A percentile compares a stretch with the other conserved stretches of the same genome.
Evolutionary conservation across 306 rosid genomes (phyloP).

Genomic region (Hippophae tibetana): DNA sequence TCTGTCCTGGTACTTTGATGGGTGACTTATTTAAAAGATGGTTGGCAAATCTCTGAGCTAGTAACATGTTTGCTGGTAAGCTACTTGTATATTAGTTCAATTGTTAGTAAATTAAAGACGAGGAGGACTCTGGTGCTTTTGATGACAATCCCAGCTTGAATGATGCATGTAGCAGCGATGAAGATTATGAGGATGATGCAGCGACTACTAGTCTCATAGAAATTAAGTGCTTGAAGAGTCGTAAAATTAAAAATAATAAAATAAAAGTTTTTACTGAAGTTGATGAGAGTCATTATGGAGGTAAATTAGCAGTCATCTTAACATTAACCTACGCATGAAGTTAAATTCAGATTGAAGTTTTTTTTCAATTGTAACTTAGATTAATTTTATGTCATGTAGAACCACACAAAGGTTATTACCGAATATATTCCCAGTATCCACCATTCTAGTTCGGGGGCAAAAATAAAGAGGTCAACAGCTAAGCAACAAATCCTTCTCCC

Average conservation of each 20-base stretch:
- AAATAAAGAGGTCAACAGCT: constrained; percentile 66
- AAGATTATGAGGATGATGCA: constrained; percentile 52
- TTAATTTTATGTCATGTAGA: constrained; percentile 18
- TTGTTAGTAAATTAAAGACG: constrained; percentile 7
- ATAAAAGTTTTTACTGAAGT: constrained; percentile 53
- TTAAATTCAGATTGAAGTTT: not conserved
- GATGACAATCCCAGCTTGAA: constrained; percentile 47
- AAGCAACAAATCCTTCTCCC: constrained; percentile 28
- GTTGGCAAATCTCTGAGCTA: constrained; percentile 68
- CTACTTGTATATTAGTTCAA: constrained; percentile 1
- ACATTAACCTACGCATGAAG: not conserved
- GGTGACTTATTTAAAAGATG: constrained; percentile 64
- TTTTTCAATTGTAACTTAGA: not conserved
- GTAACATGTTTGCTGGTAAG: constrained; percentile 55
- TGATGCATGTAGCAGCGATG: constrained; percentile 44
- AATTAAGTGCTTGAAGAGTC: constrained; percentile 17
- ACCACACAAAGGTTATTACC: constrained; percentile 32
- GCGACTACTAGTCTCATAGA: constrained; percentile 29
- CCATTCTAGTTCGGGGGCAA: constrained; percentile 68
- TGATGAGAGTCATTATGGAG: constrained; percentile 91
- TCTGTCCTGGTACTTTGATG: constrained; percentile 73
- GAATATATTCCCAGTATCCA: constrained; percentile 45
- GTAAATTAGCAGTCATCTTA: constrained; percentile 30
- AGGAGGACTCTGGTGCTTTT: constrained; percentile 58
- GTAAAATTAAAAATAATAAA: constrained; percentile 18